Base-by-base conservation (phyloP, 345 rosid species). In the Salix dunnii region DNA sequence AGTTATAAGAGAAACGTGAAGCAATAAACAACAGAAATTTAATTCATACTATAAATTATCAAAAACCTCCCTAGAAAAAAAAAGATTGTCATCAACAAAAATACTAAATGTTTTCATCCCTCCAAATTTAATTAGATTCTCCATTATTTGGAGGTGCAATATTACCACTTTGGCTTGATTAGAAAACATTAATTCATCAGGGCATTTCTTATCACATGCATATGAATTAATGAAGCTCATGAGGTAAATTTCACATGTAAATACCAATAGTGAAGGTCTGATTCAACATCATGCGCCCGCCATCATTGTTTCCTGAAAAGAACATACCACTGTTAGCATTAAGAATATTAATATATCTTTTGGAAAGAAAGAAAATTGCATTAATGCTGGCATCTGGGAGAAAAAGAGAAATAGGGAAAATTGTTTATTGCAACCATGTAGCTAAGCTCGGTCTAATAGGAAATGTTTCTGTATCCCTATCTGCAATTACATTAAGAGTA, bases 231-330 rank as follows among this genome's bases (percentile, higher is more conserved):
- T 53, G 49, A 75, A 27, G 67, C 70, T 36, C 25, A 21, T 18
- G 68, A 80, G 36, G 25, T 30, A 16, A 70, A 48, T 46, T 53
- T 38, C 33, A 27, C 65, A 40, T 20, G 48, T 21, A 42, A 66
- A 31, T 90, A 91, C 94, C 97, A 2, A 90, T 90, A 10, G 99
- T 93, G 87, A 95, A 95, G 76, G 99, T 95, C 84, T 95, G 99
- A 83, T 95, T 95, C 85, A 92, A 82, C 36, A 85, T 77, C 97
- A 95, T 95, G 65, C 77, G 86, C 25, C 96, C 99, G 73, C 71
- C 78, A 49, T 87, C 94, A 72, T 84, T 88, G 87, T 93, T 95
- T 77, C 99, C 97, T 93, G 85, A 67, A 78, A 77, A 66, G 18
- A 72, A 33, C 9, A 74, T 18, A 33, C 4, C 69, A 43, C 12